Evolutionary conservation across 225 moss, liverwort and hornwort genomes (phyloP).

Genomic region (Marchantia polymorpha): DNA sequence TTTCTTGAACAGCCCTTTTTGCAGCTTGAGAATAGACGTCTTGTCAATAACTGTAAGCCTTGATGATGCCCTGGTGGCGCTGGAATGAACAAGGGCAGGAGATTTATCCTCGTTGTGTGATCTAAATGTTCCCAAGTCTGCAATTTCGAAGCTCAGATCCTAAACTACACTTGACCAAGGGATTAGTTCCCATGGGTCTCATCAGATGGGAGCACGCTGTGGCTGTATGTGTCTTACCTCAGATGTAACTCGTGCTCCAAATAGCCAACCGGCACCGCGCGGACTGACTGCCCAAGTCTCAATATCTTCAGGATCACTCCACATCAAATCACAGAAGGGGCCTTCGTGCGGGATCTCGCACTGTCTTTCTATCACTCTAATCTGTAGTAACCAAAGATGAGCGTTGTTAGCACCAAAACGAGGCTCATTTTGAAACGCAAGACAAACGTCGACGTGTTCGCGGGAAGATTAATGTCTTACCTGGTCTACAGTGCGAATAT

Average conservation of each 20-base stretch:
- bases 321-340: constrained; percentile 99
- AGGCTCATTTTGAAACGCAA: background rate
- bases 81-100: constrained; percentile 10
- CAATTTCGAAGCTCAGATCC: background rate
- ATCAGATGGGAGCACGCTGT: background rate
- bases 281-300: constrained; percentile 99
- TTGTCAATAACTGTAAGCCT: constrained; percentile 5
- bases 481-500: constrained; percentile 98
- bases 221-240: constrained; percentile 51
- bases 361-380: constrained; percentile 99
- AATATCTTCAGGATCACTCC: constrained; percentile 99
- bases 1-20: background rate
- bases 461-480: constrained; percentile 26
- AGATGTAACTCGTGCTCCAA: constrained; percentile 96
- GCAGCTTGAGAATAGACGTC: background rate
- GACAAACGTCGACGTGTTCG: background rate
- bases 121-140: constrained; percentile 2
- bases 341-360: constrained; percentile 99
- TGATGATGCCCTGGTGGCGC: background rate
- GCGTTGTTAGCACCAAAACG: constrained; percentile 10
- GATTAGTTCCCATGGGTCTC: background rate
- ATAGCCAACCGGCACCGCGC: constrained; percentile 98
- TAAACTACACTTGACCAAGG: background rate
- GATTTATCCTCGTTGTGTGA: constrained; percentile 1
- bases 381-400: constrained; percentile 45